Base-by-base conservation (phyloP, 2,329 filamentous ascomycete species). In the Xylariales sp. region DNA sequence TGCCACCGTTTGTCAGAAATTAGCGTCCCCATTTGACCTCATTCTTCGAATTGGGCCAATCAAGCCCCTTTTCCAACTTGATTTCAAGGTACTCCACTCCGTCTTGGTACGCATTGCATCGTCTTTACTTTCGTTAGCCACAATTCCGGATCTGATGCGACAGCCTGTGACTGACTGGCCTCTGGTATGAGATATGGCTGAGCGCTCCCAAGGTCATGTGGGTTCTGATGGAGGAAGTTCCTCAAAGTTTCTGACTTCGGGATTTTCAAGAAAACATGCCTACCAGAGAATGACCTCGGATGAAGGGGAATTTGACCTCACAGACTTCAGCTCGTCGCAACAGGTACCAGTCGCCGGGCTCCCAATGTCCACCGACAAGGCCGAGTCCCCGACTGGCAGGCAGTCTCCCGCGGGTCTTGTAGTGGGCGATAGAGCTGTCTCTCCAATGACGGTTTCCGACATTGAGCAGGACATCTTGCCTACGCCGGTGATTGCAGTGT, bases 221-320 rank as follows among this genome's bases (percentile, higher is more conserved):
- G 24, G 24, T n/a, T 27, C 24, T 8, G 24, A 27, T 27, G 24
- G 24, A 9, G 20, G 18, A 24, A 29, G 16, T 12, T 20, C 38
- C 11, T 22, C 38, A 24, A 33, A 33, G 16, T 12, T 40, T 20
- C 38, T 40, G 18, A 19, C 24, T 6, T 10, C 27, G 20, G 19
- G 12, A 6, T 40, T 40, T 5, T 22, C 38, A 10, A 11, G 20
- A n/a, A 18, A 29, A 40, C 29, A 40, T 24, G 29, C 15, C 14
- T 40, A 40, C 33, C 39, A 42, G 16, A 34, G 39, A 31, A 45
- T 45, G 43, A 25, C 21, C 15, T 28, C 43, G 20, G 19, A 15
- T 20, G 38, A 33, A 7, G 19, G 21, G 15, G 39, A 42, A 7
- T 24, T 45, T 28, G 34, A 39, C 27, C 22, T 45, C 11, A 24